phyloP scores from a whole-genome alignment of 495 filamentous ascomycete genomes.

The Penicillium lividum region DNA sequence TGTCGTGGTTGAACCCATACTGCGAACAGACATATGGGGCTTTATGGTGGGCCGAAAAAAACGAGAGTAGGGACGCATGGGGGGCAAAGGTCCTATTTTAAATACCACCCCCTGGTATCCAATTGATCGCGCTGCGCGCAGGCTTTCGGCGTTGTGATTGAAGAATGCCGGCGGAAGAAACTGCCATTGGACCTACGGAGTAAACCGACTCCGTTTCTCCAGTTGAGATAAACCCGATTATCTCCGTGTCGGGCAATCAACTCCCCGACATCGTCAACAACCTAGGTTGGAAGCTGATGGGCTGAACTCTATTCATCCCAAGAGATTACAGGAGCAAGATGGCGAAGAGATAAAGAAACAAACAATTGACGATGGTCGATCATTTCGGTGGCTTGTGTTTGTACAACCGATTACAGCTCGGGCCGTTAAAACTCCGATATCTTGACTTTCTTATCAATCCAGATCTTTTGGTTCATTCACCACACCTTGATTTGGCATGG shows the following conservation, averaged over 20 bases:
- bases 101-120: conserved; percentile 6
- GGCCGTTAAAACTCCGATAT: conserved; percentile 40
- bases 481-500: conserved; percentile 32
- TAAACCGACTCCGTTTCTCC: conserved; percentile 4
- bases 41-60: conserved; percentile 10
- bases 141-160: conserved; percentile 6
- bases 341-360: neutral
- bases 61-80: conserved; percentile 36
- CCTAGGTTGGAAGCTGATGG: conserved; percentile 4
- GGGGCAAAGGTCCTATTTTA: conserved; percentile 8
- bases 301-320: neutral
- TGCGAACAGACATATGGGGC: conserved; percentile 28
- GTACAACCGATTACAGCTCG: conserved; percentile 20
- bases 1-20: conserved; percentile 44
- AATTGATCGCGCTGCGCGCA: conserved; percentile 6
- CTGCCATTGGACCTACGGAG: conserved; percentile 1
- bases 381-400: conserved; percentile 1
- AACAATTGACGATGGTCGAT: neutral
- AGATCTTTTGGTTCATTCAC: conserved; percentile 14
- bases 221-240: conserved; percentile 13
- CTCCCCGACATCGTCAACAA: conserved; percentile 11
- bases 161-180: conserved; percentile 11
- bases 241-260: conserved; percentile 21
- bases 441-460: conserved; percentile 24
- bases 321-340: neutral